phyloP scores from a whole-genome alignment of 345 rosid species.

The Capsella bursapastoris region DNA sequence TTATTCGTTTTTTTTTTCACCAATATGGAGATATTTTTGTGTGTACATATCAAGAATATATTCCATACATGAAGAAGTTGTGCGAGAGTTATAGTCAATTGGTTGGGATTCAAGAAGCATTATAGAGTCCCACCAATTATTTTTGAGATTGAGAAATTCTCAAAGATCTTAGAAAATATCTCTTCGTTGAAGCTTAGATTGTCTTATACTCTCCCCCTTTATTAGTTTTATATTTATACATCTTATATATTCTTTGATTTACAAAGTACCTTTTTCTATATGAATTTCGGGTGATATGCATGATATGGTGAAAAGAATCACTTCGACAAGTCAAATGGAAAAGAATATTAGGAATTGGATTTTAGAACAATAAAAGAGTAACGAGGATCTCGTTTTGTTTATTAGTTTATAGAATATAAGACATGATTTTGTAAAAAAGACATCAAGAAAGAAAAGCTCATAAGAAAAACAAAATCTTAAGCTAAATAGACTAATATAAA shows the following conservation, averaged over 20 bases:
- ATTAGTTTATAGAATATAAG: not conserved
- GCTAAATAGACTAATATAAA: constrained; percentile 2
- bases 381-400: too few relatives aligned
- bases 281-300: constrained; percentile 5
- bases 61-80: not conserved
- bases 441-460: not conserved
- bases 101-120: constrained; percentile 30
- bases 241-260: not conserved
- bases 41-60: not conserved
- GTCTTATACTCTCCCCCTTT: constrained; percentile 13
- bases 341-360: not conserved
- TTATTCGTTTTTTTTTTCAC: not conserved
- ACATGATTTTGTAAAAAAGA: not conserved
- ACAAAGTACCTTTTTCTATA: not conserved
- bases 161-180: not conserved
- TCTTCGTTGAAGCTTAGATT: constrained; percentile 31
- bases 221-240: not conserved
- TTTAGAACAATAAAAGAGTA: not conserved
- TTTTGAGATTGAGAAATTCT: constrained; percentile 12
- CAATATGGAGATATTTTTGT: constrained; percentile 1
- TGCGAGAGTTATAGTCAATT: constrained; percentile 7
- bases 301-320: not conserved
- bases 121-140: constrained; percentile 29
- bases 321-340: not conserved
- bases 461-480: not conserved